Evolutionary conservation across 2,329 filamentous ascomycete species (phyloP), one percentile per base, ranked within the genome.

Genomic region (Penicillium vulpinum): DNA sequence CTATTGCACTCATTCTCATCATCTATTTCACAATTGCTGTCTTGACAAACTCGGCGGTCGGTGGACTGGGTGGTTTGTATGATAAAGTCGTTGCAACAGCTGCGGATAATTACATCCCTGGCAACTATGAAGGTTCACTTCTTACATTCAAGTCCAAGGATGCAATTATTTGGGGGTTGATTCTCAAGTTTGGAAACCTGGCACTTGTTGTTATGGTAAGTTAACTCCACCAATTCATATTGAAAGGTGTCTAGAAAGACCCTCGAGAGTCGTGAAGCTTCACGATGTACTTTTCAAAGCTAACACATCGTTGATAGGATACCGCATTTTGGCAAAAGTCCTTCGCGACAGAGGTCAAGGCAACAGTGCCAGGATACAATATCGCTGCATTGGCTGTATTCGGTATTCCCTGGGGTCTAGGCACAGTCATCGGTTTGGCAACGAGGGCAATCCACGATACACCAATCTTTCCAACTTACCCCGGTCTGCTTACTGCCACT

Each of bases 271-370:
- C n/a, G 15, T 1, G 4, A 39, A 29, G 9, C 33, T 2, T 29
- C 3, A 10, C 18, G 18, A 1, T 21, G n/a, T n/a, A n/a, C n/a
- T 24, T 31, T 16, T 2, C 2, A n/a, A 41, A 39, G 22, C 56
- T 60, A 56, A 58, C n/a, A 21, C 8, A 0, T 21, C 3, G 46
- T 40, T 2, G 24, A 3, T 24, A 73, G 67, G 77, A 82, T 59
- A 82, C 79, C 4, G 80, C 76, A 1, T 83, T 82, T 65, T 83
- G 79, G 78, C 79, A 81, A 54, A 82, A 83, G 67, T 77, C 76
- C 0, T 82, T 82, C 58, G 79, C 79, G 1, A 75, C 77, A 1
- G 77, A 81, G 54, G 76, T 80, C 0, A 70, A 74, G 13, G 73
- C 79, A 1, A 80, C 78, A 0, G 79, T 82, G 0, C 78, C 78